A percentile compares a stretch with the other conserved stretches of the same genome.
phyloP scores from a whole-genome alignment of 148 eudicot species.

The Selenicereus undatus region DNA sequence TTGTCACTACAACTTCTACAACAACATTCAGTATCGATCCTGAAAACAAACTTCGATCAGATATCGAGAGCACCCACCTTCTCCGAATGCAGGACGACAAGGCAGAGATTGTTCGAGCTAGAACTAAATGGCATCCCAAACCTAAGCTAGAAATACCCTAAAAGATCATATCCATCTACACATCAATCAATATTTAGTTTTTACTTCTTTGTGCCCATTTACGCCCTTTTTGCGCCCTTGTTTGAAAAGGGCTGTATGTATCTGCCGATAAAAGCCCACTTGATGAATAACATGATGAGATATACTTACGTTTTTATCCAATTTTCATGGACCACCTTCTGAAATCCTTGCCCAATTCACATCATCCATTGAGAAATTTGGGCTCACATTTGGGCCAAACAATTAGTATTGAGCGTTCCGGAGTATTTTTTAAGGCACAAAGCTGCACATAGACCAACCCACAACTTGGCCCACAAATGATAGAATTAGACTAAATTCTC shows the following conservation, averaged over 20 bases:
- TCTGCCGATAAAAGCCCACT: background rate
- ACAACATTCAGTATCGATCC: background rate
- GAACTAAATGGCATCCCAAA: conserved; percentile 64
- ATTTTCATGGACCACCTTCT: too few relatives aligned
- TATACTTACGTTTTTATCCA: too few relatives aligned
- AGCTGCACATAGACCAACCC: too few relatives aligned
- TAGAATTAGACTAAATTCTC: too few relatives aligned
- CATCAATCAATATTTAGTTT: background rate
- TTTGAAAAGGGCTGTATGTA: background rate
- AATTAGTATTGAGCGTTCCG: too few relatives aligned
- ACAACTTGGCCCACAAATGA: too few relatives aligned
- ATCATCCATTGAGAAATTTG: too few relatives aligned
- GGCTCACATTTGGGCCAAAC: too few relatives aligned
- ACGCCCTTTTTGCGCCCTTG: background rate
- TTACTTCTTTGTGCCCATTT: background rate
- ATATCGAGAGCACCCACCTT: conserved; percentile 56
- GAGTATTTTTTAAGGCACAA: too few relatives aligned
- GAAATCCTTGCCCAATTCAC: too few relatives aligned
- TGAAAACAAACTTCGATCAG: background rate
- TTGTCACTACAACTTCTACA: background rate
- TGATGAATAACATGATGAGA: background rate
- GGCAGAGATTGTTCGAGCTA: conserved; percentile 71
- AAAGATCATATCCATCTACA: background rate
- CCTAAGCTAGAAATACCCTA: conserved; percentile 4
- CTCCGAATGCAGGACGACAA: conserved; percentile 65